These are phyloP conservation scores for Oryza australiensis DNA, from an alignment of 176 grass and related monocot genomes.

Conservation along the genomic window DNA sequence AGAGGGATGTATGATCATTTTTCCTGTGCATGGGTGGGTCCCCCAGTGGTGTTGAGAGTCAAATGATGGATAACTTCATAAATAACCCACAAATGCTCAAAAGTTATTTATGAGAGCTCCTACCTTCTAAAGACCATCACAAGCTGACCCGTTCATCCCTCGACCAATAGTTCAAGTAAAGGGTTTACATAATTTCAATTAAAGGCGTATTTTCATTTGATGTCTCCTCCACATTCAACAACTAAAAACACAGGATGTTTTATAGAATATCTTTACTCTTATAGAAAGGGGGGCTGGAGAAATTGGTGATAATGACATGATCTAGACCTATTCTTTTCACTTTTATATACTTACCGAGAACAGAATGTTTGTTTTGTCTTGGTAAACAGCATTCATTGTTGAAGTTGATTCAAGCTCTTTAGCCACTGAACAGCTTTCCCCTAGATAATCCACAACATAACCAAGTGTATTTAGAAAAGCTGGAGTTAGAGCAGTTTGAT, in stretches of 20 bases:
- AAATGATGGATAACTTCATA: neutral
- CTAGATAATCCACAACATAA: slow-evolving; percentile 50
- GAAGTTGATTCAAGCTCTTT: slow-evolving; percentile 83
- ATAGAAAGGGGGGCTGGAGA: neutral
- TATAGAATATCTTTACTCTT: neutral
- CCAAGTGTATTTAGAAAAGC: slow-evolving; percentile 16
- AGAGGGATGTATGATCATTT: neutral
- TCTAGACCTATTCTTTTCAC: neutral
- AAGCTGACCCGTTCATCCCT: slow-evolving; percentile 2
- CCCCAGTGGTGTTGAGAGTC: neutral
- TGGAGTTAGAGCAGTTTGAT: slow-evolving; percentile 10
- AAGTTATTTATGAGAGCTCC: neutral
- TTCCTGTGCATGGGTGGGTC: neutral
- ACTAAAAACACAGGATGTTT: neutral
- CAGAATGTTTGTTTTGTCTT: slow-evolving; percentile 99
- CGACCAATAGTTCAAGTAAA: neutral
- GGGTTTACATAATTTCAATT: neutral
- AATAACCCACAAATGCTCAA: neutral
- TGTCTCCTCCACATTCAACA: neutral
- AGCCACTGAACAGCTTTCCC: slow-evolving; percentile 96
- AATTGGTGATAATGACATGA: neutral
- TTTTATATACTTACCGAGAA: slow-evolving; percentile 70
- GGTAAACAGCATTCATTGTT: slow-evolving; percentile 93
- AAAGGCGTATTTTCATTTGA: neutral
- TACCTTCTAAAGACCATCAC: slow-evolving; percentile 7